These are phyloP conservation scores for Salix suchowensis DNA, from an alignment of 345 rosid genomes.

Conservation along the genomic window DNA sequence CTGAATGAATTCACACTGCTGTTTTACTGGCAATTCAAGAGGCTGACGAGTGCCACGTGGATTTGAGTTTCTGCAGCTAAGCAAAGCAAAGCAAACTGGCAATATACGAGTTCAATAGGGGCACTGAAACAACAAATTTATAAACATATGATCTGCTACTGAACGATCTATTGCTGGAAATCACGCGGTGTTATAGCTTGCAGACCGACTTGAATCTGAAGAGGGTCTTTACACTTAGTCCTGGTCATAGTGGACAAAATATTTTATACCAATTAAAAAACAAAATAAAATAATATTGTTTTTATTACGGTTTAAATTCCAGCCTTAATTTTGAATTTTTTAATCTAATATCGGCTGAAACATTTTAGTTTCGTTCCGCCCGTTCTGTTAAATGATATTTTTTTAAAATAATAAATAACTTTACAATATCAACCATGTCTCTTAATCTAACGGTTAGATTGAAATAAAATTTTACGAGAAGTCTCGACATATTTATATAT, in stretches of 20 bases:
- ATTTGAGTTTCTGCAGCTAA: not conserved
- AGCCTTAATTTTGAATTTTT: accelerated
- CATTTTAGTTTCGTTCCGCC: too few relatives aligned
- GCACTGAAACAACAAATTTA: not conserved
- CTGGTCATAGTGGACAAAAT: too few relatives aligned
- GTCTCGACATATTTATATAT: too few relatives aligned
- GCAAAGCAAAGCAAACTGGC: conserved; percentile 1
- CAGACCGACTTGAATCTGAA: not conserved
- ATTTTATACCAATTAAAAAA: too few relatives aligned
- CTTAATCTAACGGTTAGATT: too few relatives aligned
- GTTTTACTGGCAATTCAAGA: not conserved
- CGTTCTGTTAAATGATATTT: too few relatives aligned
- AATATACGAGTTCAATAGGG: conserved; percentile 8
- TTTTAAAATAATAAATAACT: too few relatives aligned
- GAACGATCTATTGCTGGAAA: not conserved
- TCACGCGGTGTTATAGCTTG: not conserved
- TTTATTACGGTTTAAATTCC: too few relatives aligned
- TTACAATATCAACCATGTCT: too few relatives aligned
- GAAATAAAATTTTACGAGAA: too few relatives aligned
- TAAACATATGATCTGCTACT: not conserved
- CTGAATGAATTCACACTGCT: too few relatives aligned
- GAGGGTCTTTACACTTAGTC: not conserved
- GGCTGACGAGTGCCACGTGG: not conserved
- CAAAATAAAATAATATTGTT: too few relatives aligned
- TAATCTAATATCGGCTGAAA: accelerated